Base-by-base conservation (phyloP, 2,329 filamentous ascomycete species). In the Pseudogymnoascus sp. region DNA sequence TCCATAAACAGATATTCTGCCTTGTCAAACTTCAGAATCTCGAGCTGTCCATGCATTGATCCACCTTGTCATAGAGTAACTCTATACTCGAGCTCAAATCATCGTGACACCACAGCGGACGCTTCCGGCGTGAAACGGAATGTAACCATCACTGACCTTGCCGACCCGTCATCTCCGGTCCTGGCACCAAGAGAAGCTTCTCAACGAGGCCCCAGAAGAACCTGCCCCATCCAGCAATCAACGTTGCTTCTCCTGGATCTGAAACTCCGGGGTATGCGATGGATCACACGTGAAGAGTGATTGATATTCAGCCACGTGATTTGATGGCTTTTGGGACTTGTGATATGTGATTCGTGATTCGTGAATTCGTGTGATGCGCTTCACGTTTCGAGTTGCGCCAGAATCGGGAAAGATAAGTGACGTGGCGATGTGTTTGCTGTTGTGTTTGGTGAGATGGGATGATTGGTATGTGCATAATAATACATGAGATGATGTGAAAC, bases 371-470 rank as follows among this genome's bases (percentile, higher is more conserved):
- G 48, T 54, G 51, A 57, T 57, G 51, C 51, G 51, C 34, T 57
- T 57, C 51, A 57, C 51, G 51, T 57, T 57, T 57, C 51, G 51
- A 57, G 51, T 57, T 19, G 34, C 28, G 51, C 51, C 4, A 57
- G 51, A 34, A 19, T 57, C 10, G 28, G 51, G 25, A 57, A 16
- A 57, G 16, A 34, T 19, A 34, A 34, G 51, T 57, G 51, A 57
- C 51, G 51, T 57, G 51, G 51, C 51, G 51, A 19, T 43, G 28
- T 34, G 51, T 57, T 57, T 57, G 51, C 51, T 34, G 51, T 34
- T 57, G 51, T 57, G 51, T 34, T 57, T 57, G 11, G 25, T 57
- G 28, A 57, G 51, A 34, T 57, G 51, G 51, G 51, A 57, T 57
- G 51, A 34, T 34, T 34, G 51, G 51, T 34, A 14, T 34, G 25